Conservation (phyloP, 75 land plant species). For the Gnetum montanum region DNA sequence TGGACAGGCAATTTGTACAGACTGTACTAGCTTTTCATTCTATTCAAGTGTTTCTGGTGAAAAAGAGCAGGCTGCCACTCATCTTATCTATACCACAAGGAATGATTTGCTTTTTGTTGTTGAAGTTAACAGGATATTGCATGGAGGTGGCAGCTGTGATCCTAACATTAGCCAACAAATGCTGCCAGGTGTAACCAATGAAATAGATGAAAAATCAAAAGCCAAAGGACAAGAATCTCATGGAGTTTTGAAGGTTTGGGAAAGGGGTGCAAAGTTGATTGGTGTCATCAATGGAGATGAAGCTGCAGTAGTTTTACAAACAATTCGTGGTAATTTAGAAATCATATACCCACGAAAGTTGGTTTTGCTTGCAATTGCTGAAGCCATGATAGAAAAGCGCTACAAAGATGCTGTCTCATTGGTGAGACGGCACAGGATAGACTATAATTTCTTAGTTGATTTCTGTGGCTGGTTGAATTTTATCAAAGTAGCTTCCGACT, state of each 20-base stretch:
- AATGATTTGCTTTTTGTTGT: conserved; percentile 72
- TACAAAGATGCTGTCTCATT: conserved; percentile 78
- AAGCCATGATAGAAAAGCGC: conserved; percentile 55
- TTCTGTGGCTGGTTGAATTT: conserved; percentile 67
- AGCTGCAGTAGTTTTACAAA: conserved; percentile 81
- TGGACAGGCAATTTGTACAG: conserved; percentile 40
- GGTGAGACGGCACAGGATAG: conserved; percentile 91
- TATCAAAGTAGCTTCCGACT: conserved; percentile 42
- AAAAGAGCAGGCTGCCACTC: conserved; percentile 23
- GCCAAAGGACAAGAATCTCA: conserved; percentile 24
- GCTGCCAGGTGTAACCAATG: conserved; percentile 11
- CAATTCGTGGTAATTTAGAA: conserved; percentile 83
- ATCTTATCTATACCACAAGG: conserved; percentile 70
- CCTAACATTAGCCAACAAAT: background rate
- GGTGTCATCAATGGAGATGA: conserved; percentile 82
- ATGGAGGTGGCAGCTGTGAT: conserved; percentile 18
- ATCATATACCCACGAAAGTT: conserved; percentile 90
- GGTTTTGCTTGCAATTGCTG: conserved; percentile 65
- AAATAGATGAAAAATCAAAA: conserved; percentile 10
- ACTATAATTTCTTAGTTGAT: conserved; percentile 88
- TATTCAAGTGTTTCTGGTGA: conserved; percentile 34
- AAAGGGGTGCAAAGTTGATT: conserved; percentile 76
- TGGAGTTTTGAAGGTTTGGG: conserved; percentile 64
- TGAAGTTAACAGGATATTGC: conserved; percentile 29
- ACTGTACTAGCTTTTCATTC: conserved; percentile 67